Evolutionary conservation across 1,284 basidiomycete species (phyloP).

Genomic region (Fomitopsis palustris): DNA sequence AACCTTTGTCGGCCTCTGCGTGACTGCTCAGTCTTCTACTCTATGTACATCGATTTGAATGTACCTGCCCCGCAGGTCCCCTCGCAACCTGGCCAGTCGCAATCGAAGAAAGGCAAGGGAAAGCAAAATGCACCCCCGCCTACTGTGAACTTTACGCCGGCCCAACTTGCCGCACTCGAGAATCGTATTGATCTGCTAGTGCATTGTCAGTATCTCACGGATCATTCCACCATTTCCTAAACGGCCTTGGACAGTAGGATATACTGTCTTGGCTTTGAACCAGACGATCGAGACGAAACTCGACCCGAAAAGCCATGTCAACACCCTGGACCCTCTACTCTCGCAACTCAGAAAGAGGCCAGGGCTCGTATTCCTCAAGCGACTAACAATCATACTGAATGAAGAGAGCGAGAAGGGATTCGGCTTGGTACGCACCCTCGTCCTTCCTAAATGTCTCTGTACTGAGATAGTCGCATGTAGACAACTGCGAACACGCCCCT

Average conservation of each 20-base stretch:
- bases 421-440: slow-evolving; percentile 50
- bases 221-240: slow-evolving; percentile 11
- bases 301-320: slow-evolving; percentile 65
- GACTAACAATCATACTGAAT: slow-evolving; percentile 70
- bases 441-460: background rate
- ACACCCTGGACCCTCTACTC: slow-evolving; percentile 53
- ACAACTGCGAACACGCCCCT: slow-evolving; percentile 55
- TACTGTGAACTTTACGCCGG: slow-evolving; percentile 29
- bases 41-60: slow-evolving; percentile 42
- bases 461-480: slow-evolving; percentile 32
- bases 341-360: slow-evolving; percentile 48
- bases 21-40: no score
- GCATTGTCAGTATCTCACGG: slow-evolving; percentile 34
- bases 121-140: slow-evolving; percentile 29
- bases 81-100: slow-evolving; percentile 14
- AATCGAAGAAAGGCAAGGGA: slow-evolving; percentile 37
- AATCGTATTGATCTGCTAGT: slow-evolving; percentile 40
- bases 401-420: slow-evolving; percentile 81
- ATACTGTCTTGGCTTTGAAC: slow-evolving; percentile 69
- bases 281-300: slow-evolving; percentile 65
- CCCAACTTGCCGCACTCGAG: slow-evolving; percentile 38
- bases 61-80: slow-evolving; percentile 32
- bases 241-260: slow-evolving; percentile 59
- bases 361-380: slow-evolving; percentile 61
- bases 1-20: no score